Evolutionary conservation across 2,329 filamentous ascomycete genomes (phyloP).

Genomic region (Paraconiothyrium brasiliense): DNA sequence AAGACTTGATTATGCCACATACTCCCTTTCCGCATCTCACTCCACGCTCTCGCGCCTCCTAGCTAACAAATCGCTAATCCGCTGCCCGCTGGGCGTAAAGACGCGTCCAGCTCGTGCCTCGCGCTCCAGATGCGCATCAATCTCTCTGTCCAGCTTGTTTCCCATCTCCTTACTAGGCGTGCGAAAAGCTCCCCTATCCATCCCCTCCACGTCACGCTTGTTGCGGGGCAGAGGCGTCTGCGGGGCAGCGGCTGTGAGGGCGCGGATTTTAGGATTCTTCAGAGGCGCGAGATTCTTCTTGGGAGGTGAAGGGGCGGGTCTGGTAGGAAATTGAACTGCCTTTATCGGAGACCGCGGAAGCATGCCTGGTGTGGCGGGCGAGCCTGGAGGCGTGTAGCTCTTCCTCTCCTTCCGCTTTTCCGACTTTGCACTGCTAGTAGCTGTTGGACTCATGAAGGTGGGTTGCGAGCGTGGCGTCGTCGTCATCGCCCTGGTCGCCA

Average conservation of each 20-base stretch:
- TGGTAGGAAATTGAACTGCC: neutral
- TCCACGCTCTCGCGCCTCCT: constrained; percentile 7
- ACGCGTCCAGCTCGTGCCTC: constrained; percentile 25
- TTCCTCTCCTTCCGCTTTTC: neutral
- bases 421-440: neutral
- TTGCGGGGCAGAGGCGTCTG: constrained; percentile 13
- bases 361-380: constrained; percentile 18
- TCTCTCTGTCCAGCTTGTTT: constrained; percentile 31
- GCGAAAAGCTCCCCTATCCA: constrained; percentile 26
- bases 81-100: constrained; percentile 25
- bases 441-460: constrained; percentile 10
- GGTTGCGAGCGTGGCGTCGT: constrained; percentile 7
- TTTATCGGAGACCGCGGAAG: neutral
- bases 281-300: neutral
- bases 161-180: constrained; percentile 37
- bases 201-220: neutral
- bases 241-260: constrained; percentile 13
- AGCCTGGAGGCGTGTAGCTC: constrained; percentile 21
- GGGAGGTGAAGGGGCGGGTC: neutral
- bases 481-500: neutral
- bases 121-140: constrained; percentile 38
- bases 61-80: constrained; percentile 25
- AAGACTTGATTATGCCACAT: neutral
- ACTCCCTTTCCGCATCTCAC: neutral
- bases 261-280: constrained; percentile 11